A percentile compares a stretch with the other conserved stretches of the same genome.
phyloP scores from a whole-genome alignment of 306 rosid genomes.

The Lablab purpureus region DNA sequence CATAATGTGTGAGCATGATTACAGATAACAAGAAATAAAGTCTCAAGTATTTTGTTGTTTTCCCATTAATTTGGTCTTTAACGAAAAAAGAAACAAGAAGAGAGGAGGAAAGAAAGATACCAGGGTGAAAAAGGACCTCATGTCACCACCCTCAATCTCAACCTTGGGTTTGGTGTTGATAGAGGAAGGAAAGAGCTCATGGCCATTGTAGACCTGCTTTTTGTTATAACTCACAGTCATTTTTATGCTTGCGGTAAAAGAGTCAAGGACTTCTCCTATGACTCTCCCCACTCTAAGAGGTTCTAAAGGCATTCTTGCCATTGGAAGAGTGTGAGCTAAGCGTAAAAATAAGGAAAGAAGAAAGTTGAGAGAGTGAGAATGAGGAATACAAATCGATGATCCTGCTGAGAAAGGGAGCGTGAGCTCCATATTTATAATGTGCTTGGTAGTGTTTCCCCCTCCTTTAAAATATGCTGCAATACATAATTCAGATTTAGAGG shows the following conservation, averaged over 20 bases:
- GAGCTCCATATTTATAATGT: conserved; percentile 62
- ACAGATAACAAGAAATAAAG: conserved; percentile 29
- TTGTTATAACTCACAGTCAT: conserved; percentile 68
- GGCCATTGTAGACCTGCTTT: conserved; percentile 87
- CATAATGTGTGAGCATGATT: background rate
- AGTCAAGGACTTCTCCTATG: conserved; percentile 90
- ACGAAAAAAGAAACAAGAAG: background rate
- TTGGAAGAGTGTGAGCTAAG: conserved; percentile 18
- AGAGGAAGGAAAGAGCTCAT: conserved; percentile 82
- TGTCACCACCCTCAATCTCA: conserved; percentile 81
- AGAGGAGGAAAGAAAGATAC: conserved; percentile 33
- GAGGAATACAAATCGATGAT: conserved; percentile 20
- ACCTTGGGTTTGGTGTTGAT: conserved; percentile 78
- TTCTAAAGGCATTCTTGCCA: conserved; percentile 71
- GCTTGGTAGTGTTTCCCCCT: background rate
- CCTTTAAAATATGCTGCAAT: conserved; percentile 15
- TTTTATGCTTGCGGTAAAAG: conserved; percentile 61
- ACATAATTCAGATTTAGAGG: conserved; percentile 7
- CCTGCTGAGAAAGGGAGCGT: conserved; percentile 40
- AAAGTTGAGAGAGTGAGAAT: background rate
- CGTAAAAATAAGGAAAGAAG: background rate
- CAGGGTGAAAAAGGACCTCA: conserved; percentile 94
- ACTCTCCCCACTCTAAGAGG: conserved; percentile 88
- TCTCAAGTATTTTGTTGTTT: background rate
- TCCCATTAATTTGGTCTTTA: background rate